Base-by-base conservation (phyloP, 2,329 filamentous ascomycete species). In the Hansfordia pulvinata region DNA sequence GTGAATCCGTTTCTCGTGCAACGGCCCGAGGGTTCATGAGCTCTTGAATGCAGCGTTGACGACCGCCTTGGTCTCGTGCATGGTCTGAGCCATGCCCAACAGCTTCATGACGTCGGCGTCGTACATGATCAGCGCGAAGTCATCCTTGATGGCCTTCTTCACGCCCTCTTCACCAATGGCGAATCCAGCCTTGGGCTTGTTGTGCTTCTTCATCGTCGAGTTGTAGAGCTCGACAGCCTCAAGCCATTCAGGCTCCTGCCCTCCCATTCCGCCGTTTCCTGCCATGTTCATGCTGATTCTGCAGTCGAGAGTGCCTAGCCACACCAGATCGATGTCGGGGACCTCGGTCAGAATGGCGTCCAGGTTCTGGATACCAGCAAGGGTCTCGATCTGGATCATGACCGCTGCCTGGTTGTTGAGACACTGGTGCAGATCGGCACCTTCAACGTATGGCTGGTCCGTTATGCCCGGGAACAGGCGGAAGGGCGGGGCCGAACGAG, bases 331-430 rank as follows among this genome's bases (percentile, higher is more conserved):
- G 17, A 64, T 58, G 20, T 61, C 53, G 2, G 55, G 54, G 15
- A 50, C 48, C 30, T 51, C 54, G 10, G 56, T 60, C 17, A 64
- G 49, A 29, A 64, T 62, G 20, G 46, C 56, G 33, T 64, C 59
- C n/a, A 64, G 54, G 38, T 64, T 62, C 27, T 56, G 40, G 30
- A 62, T 44, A 22, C 49, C 59, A 27, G 49, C 41, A 4, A 54
- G 36, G 1, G 49, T 43, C 39, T 64, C 60, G 20, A 63, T 56
- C 38, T 64, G 60, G 25, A 63, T 58, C 44, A 62, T 54, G 30
- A 64, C 41, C 23, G 60, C 59, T 1, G 60, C 58, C 39, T 62
- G 59, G 27, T 55, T 38, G 40, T 64, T 63, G 17, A 59, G 26
- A 33, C 51, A 54, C 32, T 52, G 39, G 31, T 50, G 48, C 6